Conservation (phyloP, 2,329 filamentous ascomycete species). For the Neonectria sp. region DNA sequence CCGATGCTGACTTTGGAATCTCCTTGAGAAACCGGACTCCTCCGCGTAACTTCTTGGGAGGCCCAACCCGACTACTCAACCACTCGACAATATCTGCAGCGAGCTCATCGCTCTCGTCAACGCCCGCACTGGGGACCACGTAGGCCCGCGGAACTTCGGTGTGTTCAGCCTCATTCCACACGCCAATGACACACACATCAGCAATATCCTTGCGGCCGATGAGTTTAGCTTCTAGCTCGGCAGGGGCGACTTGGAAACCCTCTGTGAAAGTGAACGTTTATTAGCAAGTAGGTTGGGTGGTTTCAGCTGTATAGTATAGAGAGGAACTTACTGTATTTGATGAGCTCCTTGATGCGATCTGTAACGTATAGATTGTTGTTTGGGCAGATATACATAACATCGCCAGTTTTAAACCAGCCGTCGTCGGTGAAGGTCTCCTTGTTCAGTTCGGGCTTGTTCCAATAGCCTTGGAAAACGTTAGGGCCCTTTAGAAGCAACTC, state of each 20-base stretch:
- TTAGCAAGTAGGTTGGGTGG: constrained; percentile 6
- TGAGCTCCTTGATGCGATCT: constrained; percentile 82
- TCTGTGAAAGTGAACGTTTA: constrained; percentile 56
- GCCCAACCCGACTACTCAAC: constrained; percentile 71
- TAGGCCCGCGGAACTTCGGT: constrained; percentile 76
- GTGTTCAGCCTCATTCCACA: constrained; percentile 70
- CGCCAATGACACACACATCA: constrained; percentile 77
- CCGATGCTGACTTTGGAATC: constrained; percentile 78
- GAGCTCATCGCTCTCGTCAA: constrained; percentile 52
- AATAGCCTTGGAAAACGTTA: constrained; percentile 85
- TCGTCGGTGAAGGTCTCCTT: constrained; percentile 80
- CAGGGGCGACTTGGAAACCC: constrained; percentile 79
- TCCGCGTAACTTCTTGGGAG: constrained; percentile 78
- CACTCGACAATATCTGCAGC: constrained; percentile 55
- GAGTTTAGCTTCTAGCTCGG: constrained; percentile 72
- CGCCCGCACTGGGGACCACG: constrained; percentile 54
- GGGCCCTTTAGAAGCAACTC: constrained; percentile 85
- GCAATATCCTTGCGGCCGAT: constrained; percentile 60
- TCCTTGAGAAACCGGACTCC: constrained; percentile 77
- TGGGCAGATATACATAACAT: constrained; percentile 84
- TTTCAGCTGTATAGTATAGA: constrained; percentile 5
- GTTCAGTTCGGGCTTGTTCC: constrained; percentile 81
- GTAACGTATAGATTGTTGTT: constrained; percentile 92
- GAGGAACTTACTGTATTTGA: constrained; percentile 63
- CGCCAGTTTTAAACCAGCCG: constrained; percentile 92